These are phyloP conservation scores for Botrytis porri DNA, from an alignment of 2,329 filamentous ascomycete genomes.

Conservation along the genomic window DNA sequence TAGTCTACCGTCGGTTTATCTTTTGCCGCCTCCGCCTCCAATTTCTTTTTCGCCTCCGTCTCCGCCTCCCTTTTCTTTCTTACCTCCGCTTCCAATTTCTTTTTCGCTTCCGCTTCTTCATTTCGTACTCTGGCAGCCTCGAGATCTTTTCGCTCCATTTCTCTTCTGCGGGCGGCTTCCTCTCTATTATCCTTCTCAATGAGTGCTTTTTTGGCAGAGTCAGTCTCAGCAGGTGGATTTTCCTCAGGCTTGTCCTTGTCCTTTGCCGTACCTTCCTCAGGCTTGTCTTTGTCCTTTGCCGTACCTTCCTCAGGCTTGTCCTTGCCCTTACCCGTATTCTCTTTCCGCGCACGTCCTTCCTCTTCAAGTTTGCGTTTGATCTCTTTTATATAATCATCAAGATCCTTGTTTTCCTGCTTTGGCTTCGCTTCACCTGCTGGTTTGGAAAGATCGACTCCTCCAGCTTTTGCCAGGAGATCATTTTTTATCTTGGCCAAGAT, in stretches of 20 bases:
- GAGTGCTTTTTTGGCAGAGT: not conserved
- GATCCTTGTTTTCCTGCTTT: not conserved
- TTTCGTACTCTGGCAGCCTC: rapidly evolving
- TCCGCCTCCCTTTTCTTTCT: too few species aligned
- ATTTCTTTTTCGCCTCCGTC: not conserved
- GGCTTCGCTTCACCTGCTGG: not conserved
- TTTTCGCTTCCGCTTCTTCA: not conserved
- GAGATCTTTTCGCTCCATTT: too few species aligned
- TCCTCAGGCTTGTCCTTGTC: not conserved
- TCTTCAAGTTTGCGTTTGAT: rapidly evolving
- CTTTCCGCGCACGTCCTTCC: not conserved
- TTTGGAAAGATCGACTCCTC: not conserved
- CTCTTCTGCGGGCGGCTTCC: too few species aligned
- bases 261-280: too few species aligned
- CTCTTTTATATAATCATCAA: not conserved
- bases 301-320: not conserved
- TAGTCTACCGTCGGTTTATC: not conserved
- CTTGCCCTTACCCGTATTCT: not conserved
- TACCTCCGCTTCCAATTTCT: not conserved
- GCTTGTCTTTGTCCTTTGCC: too few species aligned
- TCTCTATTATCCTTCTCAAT: not conserved
- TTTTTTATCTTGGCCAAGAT: not conserved
- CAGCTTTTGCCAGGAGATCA: not conserved
- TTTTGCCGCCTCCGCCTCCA: not conserved
- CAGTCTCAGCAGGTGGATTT: not conserved